A percentile compares a stretch with the other conserved stretches of the same genome.
Conservation (phyloP, 495 filamentous ascomycete species). For the Aspergillus heteromorphus region DNA sequence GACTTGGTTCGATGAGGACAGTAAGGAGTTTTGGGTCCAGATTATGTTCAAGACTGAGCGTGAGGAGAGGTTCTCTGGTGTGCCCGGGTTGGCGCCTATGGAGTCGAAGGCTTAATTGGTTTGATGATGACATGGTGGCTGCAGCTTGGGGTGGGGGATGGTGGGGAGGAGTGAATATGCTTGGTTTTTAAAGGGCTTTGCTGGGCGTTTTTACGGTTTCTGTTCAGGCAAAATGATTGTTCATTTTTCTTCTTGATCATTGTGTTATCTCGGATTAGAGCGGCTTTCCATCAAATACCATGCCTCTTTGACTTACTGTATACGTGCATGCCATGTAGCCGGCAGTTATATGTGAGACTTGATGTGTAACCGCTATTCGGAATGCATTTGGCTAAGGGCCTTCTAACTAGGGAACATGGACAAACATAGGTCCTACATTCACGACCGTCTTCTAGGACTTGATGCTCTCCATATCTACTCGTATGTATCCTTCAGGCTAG, state of each 20-base stretch:
- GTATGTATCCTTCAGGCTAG: conserved; percentile 13
- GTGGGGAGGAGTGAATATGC: neutral
- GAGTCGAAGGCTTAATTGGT: conserved; percentile 15
- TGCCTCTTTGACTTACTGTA: neutral
- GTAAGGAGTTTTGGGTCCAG: conserved; percentile 98
- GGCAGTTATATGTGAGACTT: neutral
- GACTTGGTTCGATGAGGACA: conserved; percentile 93
- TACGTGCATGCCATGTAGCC: neutral
- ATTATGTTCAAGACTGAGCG: conserved; percentile 98
- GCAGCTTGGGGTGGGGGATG: neutral
- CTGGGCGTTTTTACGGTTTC: conserved; percentile 9
- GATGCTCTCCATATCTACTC: conserved; percentile 10
- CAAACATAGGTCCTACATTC: conserved; percentile 13
- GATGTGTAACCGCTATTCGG: neutral
- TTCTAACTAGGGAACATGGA: conserved; percentile 3
- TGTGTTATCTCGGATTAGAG: neutral
- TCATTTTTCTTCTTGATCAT: neutral
- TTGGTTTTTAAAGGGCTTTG: neutral
- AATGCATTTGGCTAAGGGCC: neutral
- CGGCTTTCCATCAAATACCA: neutral
- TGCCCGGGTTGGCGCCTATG: conserved; percentile 78
- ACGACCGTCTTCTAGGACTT: conserved; percentile 11
- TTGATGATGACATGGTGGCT: conserved; percentile 8
- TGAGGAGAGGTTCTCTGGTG: conserved; percentile 91
- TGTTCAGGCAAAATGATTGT: neutral